Conservation (phyloP, 2,329 filamentous ascomycete genomes). For the Penicillium janthinellum region DNA sequence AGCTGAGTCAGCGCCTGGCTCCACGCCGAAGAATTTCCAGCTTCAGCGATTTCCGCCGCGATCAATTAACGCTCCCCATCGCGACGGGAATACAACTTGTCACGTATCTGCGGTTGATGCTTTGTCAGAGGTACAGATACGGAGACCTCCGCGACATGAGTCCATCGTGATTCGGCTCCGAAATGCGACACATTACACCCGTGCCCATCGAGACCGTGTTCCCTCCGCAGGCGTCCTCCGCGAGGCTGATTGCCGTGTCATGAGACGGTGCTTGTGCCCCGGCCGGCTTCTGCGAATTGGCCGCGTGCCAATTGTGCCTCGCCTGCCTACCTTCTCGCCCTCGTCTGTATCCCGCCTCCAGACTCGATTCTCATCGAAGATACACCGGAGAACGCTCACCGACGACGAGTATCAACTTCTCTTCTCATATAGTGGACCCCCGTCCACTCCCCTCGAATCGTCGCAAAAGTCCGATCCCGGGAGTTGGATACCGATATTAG, state of each 20-base stretch:
- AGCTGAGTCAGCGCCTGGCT: conserved; percentile 14
- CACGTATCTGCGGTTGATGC: not conserved
- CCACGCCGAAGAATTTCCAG: conserved; percentile 17
- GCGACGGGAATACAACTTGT: not conserved
- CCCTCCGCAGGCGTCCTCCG: conserved; percentile 29
- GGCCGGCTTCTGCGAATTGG: conserved; percentile 39
- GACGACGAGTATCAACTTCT: conserved; percentile 25
- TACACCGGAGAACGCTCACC: conserved; percentile 13
- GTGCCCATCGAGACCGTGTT: conserved; percentile 33
- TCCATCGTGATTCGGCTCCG: conserved; percentile 22
- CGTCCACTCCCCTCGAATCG: conserved; percentile 16
- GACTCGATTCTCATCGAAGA: conserved; percentile 10
- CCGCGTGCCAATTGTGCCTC: conserved; percentile 28
- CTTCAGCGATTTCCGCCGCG: not conserved
- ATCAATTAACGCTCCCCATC: not conserved
- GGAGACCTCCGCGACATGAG: conserved; percentile 11
- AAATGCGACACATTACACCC: conserved; percentile 29
- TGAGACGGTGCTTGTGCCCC: conserved; percentile 44
- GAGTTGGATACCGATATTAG: conserved; percentile 40
- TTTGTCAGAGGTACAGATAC: not conserved
- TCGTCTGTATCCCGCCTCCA: conserved; percentile 11
- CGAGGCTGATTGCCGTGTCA: conserved; percentile 40
- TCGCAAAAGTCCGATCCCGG: conserved; percentile 27
- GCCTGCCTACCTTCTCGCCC: conserved; percentile 15
- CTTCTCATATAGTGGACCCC: conserved; percentile 18